Evolutionary conservation across 129 eudicot species (phyloP).

Genomic region (Dittrichia graveolens): DNA sequence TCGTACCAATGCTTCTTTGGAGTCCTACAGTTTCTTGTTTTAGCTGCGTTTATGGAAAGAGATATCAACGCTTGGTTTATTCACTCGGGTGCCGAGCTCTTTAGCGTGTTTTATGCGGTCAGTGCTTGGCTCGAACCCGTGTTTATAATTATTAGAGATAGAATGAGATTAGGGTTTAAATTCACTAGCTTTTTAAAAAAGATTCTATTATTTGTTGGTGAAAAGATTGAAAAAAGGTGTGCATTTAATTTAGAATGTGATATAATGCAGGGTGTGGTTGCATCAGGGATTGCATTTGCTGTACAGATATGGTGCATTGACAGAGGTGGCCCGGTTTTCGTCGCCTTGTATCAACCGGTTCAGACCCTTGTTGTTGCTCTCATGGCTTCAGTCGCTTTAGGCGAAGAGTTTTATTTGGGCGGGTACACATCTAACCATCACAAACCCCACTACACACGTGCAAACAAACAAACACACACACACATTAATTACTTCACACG

Average conservation of each 20-base stretch:
- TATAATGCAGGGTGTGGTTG: slow-evolving; percentile 88
- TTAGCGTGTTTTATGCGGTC: slow-evolving; percentile 94
- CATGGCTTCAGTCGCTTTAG: slow-evolving; percentile 85
- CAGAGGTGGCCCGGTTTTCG: slow-evolving; percentile 99
- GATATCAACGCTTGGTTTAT: slow-evolving; percentile 83
- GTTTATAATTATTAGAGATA: too few species aligned
- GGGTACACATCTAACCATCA: slow-evolving; percentile 53
- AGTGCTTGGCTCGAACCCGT: slow-evolving; percentile 18
- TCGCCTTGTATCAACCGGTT: slow-evolving; percentile 98
- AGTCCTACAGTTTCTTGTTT: slow-evolving; percentile 72
- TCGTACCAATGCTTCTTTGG: slow-evolving; percentile 96
- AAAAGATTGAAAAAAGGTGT: slow-evolving; percentile 17
- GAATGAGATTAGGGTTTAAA: not conserved
- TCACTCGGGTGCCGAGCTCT: slow-evolving; percentile 87
- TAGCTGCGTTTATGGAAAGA: slow-evolving; percentile 86
- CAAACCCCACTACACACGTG: slow-evolving; percentile 34
- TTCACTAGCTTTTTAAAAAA: too few species aligned
- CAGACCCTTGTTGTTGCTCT: slow-evolving; percentile 98
- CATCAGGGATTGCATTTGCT: slow-evolving; percentile 99
- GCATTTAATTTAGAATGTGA: slow-evolving; percentile 8
- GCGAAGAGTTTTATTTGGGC: slow-evolving; percentile 96
- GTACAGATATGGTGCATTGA: slow-evolving; percentile 99
- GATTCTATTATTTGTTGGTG: not conserved
- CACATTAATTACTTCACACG: not conserved
- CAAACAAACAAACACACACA: not conserved